phyloP scores from a whole-genome alignment of 257 asterid genomes.

The Marsdenia floribunda region DNA sequence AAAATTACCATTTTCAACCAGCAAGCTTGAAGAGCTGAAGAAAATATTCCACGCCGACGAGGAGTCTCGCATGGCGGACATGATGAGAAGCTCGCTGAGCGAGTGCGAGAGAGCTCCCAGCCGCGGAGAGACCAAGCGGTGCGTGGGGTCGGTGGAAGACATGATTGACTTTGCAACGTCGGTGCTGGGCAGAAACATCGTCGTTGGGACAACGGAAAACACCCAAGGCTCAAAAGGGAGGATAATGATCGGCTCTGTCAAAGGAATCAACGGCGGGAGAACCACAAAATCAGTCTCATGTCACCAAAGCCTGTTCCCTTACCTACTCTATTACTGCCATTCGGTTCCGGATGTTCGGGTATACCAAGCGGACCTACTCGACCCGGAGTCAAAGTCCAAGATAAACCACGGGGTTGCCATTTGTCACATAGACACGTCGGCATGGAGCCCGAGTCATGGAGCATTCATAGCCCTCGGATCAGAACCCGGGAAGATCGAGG shows the following conservation, averaged over 20 bases:
- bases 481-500: slow-evolving; percentile 79
- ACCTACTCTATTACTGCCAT: slow-evolving; percentile 77
- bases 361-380: slow-evolving; percentile 71
- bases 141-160: slow-evolving; percentile 79
- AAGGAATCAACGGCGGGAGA: slow-evolving; percentile 65
- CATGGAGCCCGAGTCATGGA: slow-evolving; percentile 83
- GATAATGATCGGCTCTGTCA: slow-evolving; percentile 53
- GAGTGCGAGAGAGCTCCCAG: slow-evolving; percentile 85
- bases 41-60: slow-evolving; percentile 62
- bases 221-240: slow-evolving; percentile 43
- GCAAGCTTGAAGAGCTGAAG: slow-evolving; percentile 45
- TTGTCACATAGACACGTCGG: slow-evolving; percentile 73
- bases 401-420: slow-evolving; percentile 83
- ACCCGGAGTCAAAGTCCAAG: slow-evolving; percentile 42
- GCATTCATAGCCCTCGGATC: slow-evolving; percentile 76
- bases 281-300: slow-evolving; percentile 80
- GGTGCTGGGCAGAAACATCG: slow-evolving; percentile 67
- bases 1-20: slow-evolving; percentile 76
- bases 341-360: slow-evolving; percentile 94
- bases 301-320: slow-evolving; percentile 78
- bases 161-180: slow-evolving; percentile 88
- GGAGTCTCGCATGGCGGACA: slow-evolving; percentile 38
- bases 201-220: slow-evolving; percentile 51
- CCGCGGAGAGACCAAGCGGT: slow-evolving; percentile 74
- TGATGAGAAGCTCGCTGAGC: slow-evolving; percentile 39